Evolutionary conservation across 495 filamentous ascomycete genomes (phyloP), one percentile per base, ranked within the genome.

Genomic region (Tuber microsphaerosporum): DNA sequence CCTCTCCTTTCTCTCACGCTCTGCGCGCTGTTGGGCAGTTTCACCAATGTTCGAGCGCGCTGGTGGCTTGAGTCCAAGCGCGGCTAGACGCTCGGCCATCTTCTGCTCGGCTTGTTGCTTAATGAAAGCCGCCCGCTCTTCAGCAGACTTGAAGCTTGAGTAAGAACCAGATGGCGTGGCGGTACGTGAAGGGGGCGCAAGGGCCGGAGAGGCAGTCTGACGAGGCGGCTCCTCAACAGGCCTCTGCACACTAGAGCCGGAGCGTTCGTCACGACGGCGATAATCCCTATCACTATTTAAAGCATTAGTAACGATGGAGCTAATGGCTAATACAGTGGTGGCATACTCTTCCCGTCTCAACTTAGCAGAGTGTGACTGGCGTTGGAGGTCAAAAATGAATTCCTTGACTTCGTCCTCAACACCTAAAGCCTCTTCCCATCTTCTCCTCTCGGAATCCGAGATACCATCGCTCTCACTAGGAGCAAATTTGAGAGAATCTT

Each of bases 31-130:
- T 72, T 90, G 87, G 2, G 93, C 85, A 41, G 91, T 92, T 84
- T 99, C 95, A 4, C 89, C 88, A 31, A 88, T 84, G 75, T 89
- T 91, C 3, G 89, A 85, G 71, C 89, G 89, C 41, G 78, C 84
- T 43, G 92, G 89, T 42, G 94, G 89, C 81, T 93, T 95, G 79
- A 99, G 88, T 26, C 95, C 95, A 74, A 97, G 88, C 70, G 94
- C 95, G 69, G 96, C 96, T 77, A 99, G 89, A 71, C 95, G 90
- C 83, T 98, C 96, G n/a, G 94, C 94, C 92, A 99, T 97, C 69
- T 94, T 92, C 82, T 93, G 92, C 84, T 98, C 94, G 19, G 96
- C 96, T 83, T 97, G 94, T 83, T 97, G 93, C 83, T 95, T 95
- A 78, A 97, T 97, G 83, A 94, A 97, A 8, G 96, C 93, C 41